Evolutionary conservation across 306 rosid species (phyloP), one percentile per base, ranked within the genome.

Genomic region (Cicer judaicum): DNA sequence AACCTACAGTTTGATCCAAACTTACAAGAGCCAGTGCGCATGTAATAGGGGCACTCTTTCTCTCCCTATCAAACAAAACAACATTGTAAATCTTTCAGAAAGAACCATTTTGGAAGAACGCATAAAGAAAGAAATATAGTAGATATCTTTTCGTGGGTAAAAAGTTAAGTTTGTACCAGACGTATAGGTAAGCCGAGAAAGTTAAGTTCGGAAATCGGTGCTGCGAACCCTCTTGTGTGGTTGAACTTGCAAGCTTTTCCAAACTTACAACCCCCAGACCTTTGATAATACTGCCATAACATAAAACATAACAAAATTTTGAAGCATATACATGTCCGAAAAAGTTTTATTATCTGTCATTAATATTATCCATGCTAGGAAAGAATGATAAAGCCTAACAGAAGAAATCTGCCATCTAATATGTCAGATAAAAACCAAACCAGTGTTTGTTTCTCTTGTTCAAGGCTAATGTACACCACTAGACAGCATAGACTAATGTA

Each of bases 11-110:
- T 87, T 9, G 87, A 76, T 66, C 97, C 99, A 83, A 85, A 95
- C 88, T 90, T 95, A 81, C 99, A 95, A 70, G 96, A 92, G 71
- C 98, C 97, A n/a, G 74, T 92, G 56, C 91, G 92, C 98, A 95
- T 95, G 84, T 95, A 95, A 73, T 85, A 92, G 39, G 89, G 96
- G 42, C 99, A 95, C 78, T 89, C 99, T 81, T 64, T 95, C 83
- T 86, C 95, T 14, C 91, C 96, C 99, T 95, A 82, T 40, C 78
- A 86, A 12, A 40, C 59, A 79, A 79, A 49, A 70, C 49, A 70
- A 78, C 64, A 64, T 69, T 46, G 65, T 16, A 44, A 48, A 48
- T 21, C 56, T 72, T 60, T 53, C 16, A 44, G 47, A 54, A 54
- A 61, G 41, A 84, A 70, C 40, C 72, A 73, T 70, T 78, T 29